Base-by-base conservation (phyloP, 305 asterid genomes). In the Fraxinus paxiana region DNA sequence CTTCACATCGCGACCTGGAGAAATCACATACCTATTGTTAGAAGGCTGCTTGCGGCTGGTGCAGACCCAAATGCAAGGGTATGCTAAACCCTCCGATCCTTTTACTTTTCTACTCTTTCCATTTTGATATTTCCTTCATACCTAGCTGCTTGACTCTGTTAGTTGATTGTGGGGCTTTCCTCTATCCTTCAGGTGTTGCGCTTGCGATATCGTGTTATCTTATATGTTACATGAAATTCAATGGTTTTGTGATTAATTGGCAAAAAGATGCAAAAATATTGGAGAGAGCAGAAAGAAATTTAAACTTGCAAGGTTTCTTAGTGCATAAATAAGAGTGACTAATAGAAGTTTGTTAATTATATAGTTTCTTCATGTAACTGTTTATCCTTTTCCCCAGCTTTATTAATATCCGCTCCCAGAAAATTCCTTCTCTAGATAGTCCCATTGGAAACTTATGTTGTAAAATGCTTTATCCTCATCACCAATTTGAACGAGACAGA, bases 41-140 rank as follows among this genome's bases (percentile, higher is more conserved):
- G 88, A 83, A 89, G 97, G 88, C 92, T 96, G 76, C 97, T 96
- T 87, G 97, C 90, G 84, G 98, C 98, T 84, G 98, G 99, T 83
- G 98, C 98, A 37, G 98, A 94, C 88, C 97, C 98, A 79, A 90
- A 96, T 90, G 97, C 94, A 69, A 92, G 98, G 98, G 99, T 96
- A 88, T 81, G 88, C 77, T 87, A 79, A 78, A 61, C 83, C 84
- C 79, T 88, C 82, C 81, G 34, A 75, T 81, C 63, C 79, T 83
- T 76, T 81, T 76, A 30, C 76, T 86, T 79, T 61, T 87, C 81
- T 82, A 73, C 84, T 80, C 80, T 84, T 65, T 81, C 79, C 78
- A 79, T 37, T 85, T 18, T 76, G 81, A 69, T 48, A 67, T 76
- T 82, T 72, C 83, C 54, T 77, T 84, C 78, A 73, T 80, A 78